Evolutionary conservation across 306 rosid species (phyloP).

Genomic region (Fragaria nilgerrensis): DNA sequence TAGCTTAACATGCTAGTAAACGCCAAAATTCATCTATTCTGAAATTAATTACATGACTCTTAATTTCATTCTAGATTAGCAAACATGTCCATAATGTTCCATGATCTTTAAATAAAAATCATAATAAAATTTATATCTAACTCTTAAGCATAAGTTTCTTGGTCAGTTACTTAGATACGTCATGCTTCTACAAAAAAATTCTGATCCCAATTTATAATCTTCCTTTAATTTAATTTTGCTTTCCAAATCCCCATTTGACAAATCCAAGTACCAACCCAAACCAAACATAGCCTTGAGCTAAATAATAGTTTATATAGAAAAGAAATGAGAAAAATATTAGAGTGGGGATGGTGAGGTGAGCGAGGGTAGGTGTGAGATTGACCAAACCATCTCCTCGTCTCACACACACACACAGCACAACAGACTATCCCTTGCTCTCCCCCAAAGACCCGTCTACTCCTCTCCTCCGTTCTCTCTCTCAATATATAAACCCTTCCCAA

Average conservation of each 20-base stretch:
- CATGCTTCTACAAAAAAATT: too few relatives aligned
- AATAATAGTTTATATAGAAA: background rate
- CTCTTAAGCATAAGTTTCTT: too few relatives aligned
- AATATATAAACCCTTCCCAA: constrained; percentile 37
- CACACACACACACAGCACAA: constrained; percentile 25
- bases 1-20: too few relatives aligned
- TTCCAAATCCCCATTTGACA: background rate
- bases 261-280: background rate
- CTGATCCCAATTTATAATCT: too few relatives aligned
- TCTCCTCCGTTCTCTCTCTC: background rate
- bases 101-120: too few relatives aligned
- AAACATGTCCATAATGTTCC: too few relatives aligned
- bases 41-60: too few relatives aligned
- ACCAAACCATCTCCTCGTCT: constrained; percentile 49
- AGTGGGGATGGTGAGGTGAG: constrained; percentile 3
- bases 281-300: background rate
- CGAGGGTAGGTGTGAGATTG: constrained; percentile 76
- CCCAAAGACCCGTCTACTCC: constrained; percentile 13
- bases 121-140: too few relatives aligned
- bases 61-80: too few relatives aligned
- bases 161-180: too few relatives aligned
- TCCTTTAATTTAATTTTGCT: too few relatives aligned
- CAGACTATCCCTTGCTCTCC: constrained; percentile 15
- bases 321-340: background rate
- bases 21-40: too few relatives aligned